Conservation (phyloP, 345 rosid genomes). For the Nephelium lappaceum region DNA sequence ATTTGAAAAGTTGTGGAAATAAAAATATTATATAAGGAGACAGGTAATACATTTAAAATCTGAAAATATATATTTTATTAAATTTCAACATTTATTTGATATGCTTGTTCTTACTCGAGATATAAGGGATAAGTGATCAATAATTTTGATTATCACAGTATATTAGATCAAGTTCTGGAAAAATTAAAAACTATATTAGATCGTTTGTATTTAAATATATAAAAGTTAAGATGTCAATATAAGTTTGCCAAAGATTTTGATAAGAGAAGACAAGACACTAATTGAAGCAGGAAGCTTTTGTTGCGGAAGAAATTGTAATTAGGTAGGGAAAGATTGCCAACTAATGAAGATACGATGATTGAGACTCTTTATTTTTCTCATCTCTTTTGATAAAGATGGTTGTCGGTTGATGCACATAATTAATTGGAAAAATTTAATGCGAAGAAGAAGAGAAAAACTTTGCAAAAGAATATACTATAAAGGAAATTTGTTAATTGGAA, state of each 20-base stretch:
- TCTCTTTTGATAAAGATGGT: background rate
- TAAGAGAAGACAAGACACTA: slow-evolving; percentile 19
- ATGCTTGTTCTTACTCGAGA: too few species aligned
- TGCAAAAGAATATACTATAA: too few species aligned
- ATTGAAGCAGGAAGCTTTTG: background rate
- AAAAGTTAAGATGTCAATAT: slow-evolving; percentile 7
- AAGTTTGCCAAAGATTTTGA: slow-evolving; percentile 9
- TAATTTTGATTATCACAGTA: too few species aligned
- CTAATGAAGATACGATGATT: slow-evolving; percentile 33
- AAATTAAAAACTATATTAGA: too few species aligned
- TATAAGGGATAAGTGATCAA: too few species aligned
- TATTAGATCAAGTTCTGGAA: too few species aligned
- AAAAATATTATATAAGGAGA: too few species aligned
- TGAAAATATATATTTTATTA: too few species aligned
- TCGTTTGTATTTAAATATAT: background rate
- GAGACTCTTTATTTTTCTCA: slow-evolving; percentile 20
- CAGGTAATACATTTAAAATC: too few species aligned
- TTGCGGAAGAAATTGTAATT: slow-evolving; percentile 20
- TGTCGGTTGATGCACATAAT: background rate
- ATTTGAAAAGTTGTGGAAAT: too few species aligned
- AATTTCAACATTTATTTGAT: too few species aligned
- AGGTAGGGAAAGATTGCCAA: slow-evolving; percentile 29
- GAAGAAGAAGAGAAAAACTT: background rate
- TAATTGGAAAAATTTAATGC: background rate
- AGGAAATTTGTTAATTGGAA: too few species aligned